Evolutionary conservation across 2,329 filamentous ascomycete species (phyloP).

Genomic region (Nigrospora oryzae): DNA sequence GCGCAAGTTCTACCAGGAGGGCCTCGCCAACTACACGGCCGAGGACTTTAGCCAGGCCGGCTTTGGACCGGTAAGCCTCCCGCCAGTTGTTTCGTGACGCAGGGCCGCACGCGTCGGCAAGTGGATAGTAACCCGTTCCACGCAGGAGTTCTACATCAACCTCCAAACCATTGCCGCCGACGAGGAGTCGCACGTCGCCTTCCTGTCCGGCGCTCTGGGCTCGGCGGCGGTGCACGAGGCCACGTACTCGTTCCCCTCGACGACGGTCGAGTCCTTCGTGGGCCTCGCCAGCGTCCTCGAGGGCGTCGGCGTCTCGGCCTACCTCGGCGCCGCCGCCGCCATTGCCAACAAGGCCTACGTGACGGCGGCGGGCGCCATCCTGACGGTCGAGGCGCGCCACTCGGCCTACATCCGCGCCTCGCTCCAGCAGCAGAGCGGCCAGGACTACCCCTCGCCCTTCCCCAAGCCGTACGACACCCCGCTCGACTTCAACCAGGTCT

Average conservation of each 20-base stretch:
- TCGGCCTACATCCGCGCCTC: slow-evolving; percentile 49
- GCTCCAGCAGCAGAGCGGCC: slow-evolving; percentile 24
- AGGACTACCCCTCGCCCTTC: slow-evolving; percentile 30
- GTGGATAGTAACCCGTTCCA: slow-evolving; percentile 8
- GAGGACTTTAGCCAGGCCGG: slow-evolving; percentile 43
- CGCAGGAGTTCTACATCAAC: slow-evolving; percentile 43
- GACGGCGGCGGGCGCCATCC: slow-evolving; percentile 51
- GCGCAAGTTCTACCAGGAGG: slow-evolving; percentile 53
- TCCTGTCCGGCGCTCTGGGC: slow-evolving; percentile 41
- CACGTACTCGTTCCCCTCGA: slow-evolving; percentile 46
- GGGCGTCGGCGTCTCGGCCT: slow-evolving; percentile 49
- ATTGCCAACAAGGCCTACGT: slow-evolving; percentile 51
- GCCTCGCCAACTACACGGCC: slow-evolving; percentile 46
- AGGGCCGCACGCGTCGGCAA: no score
- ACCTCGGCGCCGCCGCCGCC: slow-evolving; percentile 52
- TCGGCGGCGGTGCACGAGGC: slow-evolving; percentile 42
- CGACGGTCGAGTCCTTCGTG: slow-evolving; percentile 39
- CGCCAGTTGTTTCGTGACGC: background rate
- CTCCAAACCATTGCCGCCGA: slow-evolving; percentile 47
- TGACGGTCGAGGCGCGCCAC: slow-evolving; percentile 58
- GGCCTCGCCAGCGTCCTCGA: slow-evolving; percentile 45
- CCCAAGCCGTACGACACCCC: slow-evolving; percentile 53
- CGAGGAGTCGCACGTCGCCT: slow-evolving; percentile 30
- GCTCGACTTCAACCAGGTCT: slow-evolving; percentile 49
- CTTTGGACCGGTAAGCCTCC: slow-evolving; percentile 16